Percentiles rank a stretch among this genome's conserved stretches.
Conservation (phyloP, 2,329 filamentous ascomycete species). For the Scedosporium aurantiacum region DNA sequence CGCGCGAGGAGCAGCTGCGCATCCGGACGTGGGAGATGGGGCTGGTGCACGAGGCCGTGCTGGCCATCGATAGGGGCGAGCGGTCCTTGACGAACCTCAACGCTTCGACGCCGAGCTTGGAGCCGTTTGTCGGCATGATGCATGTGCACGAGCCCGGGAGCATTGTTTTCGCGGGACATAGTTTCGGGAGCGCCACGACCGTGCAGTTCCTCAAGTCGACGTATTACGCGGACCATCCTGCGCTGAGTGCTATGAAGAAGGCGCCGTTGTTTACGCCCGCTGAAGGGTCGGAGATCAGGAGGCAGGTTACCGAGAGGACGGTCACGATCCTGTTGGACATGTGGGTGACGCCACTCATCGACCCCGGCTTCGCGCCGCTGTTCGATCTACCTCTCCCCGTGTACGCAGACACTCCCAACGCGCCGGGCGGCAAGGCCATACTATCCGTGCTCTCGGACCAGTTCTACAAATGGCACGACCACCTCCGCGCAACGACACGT, state of each 20-base stretch:
- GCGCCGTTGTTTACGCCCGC: constrained; percentile 50
- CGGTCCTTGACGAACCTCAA: constrained; percentile 39
- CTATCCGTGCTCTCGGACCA: constrained; percentile 64
- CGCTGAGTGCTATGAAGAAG: constrained; percentile 33
- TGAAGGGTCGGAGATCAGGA: constrained; percentile 40
- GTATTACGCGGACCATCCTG: constrained; percentile 49
- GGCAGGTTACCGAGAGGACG: constrained; percentile 57
- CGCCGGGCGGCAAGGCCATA: constrained; percentile 45
- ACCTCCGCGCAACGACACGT: constrained; percentile 58
- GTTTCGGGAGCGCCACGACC: constrained; percentile 65
- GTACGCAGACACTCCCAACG: constrained; percentile 41
- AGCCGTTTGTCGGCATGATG: constrained; percentile 49
- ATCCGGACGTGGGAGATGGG: constrained; percentile 73
- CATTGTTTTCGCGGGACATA: constrained; percentile 69
- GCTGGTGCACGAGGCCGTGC: constrained; percentile 55
- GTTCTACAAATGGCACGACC: constrained; percentile 68
- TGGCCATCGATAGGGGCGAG: constrained; percentile 51
- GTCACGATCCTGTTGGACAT: constrained; percentile 65
- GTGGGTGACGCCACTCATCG: constrained; percentile 66
- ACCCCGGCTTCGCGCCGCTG: constrained; percentile 50
- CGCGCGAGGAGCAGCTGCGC: constrained; percentile 59
- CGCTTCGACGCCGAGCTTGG: constrained; percentile 35
- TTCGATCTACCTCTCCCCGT: constrained; percentile 63
- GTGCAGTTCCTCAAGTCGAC: constrained; percentile 71
- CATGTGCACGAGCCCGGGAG: constrained; percentile 60